These are phyloP conservation scores for Musa schizocarpa DNA, from an alignment of 176 grass and related monocot genomes.

Conservation along the genomic window DNA sequence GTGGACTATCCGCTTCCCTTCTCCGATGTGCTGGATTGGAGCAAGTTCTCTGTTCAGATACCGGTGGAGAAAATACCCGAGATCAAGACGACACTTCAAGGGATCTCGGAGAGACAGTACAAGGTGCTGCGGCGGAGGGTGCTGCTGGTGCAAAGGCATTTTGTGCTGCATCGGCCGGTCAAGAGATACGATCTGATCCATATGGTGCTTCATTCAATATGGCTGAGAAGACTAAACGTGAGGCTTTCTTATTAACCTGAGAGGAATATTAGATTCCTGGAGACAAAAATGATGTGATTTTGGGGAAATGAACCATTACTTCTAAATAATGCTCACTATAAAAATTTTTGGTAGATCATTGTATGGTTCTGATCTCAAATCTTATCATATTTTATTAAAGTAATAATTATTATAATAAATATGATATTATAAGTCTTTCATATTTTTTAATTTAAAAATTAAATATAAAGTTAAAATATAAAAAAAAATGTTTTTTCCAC, in stretches of 20 bases:
- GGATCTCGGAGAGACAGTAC: constrained; percentile 62
- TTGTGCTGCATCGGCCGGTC: constrained; percentile 54
- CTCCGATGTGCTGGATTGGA: constrained; percentile 77
- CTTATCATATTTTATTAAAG: too few relatives aligned
- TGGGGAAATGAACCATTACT: too few relatives aligned
- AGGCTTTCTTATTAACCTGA: constrained; percentile 48
- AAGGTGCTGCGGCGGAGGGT: constrained; percentile 42
- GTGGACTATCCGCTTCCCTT: constrained; percentile 65
- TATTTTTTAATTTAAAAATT: too few relatives aligned
- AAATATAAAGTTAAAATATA: too few relatives aligned
- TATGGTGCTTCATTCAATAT: constrained; percentile 87
- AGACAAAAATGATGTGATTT: too few relatives aligned
- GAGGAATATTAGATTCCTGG: too few relatives aligned
- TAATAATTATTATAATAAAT: too few relatives aligned
- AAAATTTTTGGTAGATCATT: too few relatives aligned
- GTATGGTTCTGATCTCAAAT: too few relatives aligned
- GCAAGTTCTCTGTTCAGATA: constrained; percentile 66
- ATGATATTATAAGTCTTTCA: too few relatives aligned
- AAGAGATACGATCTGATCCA: constrained; percentile 61
- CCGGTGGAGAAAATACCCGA: constrained; percentile 57
- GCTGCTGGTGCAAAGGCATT: constrained; percentile 56
- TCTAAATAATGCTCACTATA: too few relatives aligned
- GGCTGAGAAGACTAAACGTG: constrained; percentile 75
- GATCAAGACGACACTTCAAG: constrained; percentile 45
- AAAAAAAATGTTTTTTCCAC: too few relatives aligned